Evolutionary conservation across 371 early-diverging fungal species (phyloP).

Genomic region (Syncephalastrum monosporum): DNA sequence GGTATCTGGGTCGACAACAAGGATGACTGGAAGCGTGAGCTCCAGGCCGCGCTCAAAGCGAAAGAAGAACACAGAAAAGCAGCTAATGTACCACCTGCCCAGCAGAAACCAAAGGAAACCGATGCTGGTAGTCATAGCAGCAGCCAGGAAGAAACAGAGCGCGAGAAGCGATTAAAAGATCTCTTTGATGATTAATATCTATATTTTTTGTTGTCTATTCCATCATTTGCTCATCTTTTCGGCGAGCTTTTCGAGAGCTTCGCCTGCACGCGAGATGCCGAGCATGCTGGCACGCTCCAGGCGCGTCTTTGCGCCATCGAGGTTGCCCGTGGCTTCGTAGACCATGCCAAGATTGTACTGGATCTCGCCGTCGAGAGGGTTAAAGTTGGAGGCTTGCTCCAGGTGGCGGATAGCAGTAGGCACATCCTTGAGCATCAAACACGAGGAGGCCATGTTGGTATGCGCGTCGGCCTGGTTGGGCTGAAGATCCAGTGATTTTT

Average conservation of each 20-base stretch:
- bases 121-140: background rate
- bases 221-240: conserved; percentile 19
- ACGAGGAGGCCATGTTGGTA: conserved; percentile 81
- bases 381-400: conserved; percentile 67
- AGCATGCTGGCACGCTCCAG: conserved; percentile 63
- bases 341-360: conserved; percentile 79
- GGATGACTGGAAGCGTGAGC: conserved; percentile 26
- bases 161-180: conserved; percentile 16
- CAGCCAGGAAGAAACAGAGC: background rate
- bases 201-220: background rate
- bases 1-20: conserved; percentile 41
- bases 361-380: conserved; percentile 73
- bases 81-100: background rate
- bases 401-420: conserved; percentile 65
- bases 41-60: conserved; percentile 9
- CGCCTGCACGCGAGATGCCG: conserved; percentile 61
- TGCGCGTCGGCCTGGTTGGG: conserved; percentile 76
- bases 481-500: conserved; percentile 64
- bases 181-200: conserved; percentile 19
- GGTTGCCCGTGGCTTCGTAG: conserved; percentile 65
- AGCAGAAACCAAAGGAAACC: background rate
- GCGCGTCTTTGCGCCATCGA: conserved; percentile 69
- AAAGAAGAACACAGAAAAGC: conserved; percentile 2
- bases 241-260: conserved; percentile 34
- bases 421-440: conserved; percentile 64